phyloP scores from a whole-genome alignment of 352 stramenopile species.

The Pythium phragmitis region DNA sequence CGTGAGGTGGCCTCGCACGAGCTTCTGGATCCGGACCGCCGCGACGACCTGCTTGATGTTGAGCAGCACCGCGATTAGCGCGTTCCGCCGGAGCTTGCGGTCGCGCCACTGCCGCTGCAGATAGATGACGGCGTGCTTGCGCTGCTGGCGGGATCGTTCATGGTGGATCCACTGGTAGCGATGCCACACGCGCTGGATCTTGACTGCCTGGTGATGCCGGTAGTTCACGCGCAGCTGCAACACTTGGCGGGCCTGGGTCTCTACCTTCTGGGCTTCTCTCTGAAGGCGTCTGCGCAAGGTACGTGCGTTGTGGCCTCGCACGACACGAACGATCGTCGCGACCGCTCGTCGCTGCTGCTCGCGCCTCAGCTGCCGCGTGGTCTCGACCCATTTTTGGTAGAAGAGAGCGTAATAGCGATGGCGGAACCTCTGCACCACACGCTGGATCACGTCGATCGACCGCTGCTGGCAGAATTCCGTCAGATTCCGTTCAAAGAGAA shows the following conservation, averaged over 20 bases:
- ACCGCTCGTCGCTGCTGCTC: constrained; percentile 35
- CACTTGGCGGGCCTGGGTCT: constrained; percentile 35
- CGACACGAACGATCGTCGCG: constrained; percentile 38
- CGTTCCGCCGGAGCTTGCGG: constrained; percentile 37
- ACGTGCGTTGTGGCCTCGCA: constrained; percentile 37
- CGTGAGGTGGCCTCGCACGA: constrained; percentile 36
- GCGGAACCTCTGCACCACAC: constrained; percentile 44
- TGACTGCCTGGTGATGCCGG: constrained; percentile 40
- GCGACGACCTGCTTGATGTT: constrained; percentile 36
- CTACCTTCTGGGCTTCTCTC: constrained; percentile 25
- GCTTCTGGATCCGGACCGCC: constrained; percentile 41
- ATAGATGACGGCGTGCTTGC: constrained; percentile 28
- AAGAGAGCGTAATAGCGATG: constrained; percentile 56
- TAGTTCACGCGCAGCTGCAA: constrained; percentile 42
- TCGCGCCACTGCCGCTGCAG: constrained; percentile 43
- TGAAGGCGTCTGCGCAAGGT: constrained; percentile 30
- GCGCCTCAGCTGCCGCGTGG: constrained; percentile 27
- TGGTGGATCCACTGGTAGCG: constrained; percentile 29
- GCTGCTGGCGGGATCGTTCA: constrained; percentile 23
- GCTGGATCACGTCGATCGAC: constrained; percentile 41
- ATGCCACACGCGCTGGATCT: constrained; percentile 53
- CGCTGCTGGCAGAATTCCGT: constrained; percentile 39
- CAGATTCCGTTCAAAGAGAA: constrained; percentile 63
- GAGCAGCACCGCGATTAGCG: constrained; percentile 36
- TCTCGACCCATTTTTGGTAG: constrained; percentile 35